Conservation (phyloP, 495 filamentous ascomycete species). For the Neurospora sp. region DNA sequence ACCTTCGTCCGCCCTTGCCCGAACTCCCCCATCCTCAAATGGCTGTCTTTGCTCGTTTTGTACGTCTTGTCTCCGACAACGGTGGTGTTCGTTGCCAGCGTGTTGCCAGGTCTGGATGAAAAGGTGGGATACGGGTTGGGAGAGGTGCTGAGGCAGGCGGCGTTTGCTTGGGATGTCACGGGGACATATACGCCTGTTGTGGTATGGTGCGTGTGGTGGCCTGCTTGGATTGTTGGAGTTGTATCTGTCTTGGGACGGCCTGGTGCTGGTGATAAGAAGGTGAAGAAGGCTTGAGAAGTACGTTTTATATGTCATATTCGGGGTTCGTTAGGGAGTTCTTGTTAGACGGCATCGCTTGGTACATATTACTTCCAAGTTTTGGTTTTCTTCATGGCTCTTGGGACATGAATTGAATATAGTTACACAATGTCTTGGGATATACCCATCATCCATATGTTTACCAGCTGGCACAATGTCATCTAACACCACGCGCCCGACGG, state of each 20-base stretch:
- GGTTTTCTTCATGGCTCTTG: background rate
- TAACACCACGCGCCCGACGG: background rate
- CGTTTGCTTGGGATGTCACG: slow-evolving; percentile 85
- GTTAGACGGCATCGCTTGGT: background rate
- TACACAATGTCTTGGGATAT: background rate
- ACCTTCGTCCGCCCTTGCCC: slow-evolving; percentile 54
- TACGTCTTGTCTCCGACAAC: slow-evolving; percentile 55
- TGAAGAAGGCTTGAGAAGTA: slow-evolving; percentile 21
- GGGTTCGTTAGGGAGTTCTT: background rate
- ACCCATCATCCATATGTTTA: background rate
- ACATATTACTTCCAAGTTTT: background rate
- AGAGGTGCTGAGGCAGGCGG: slow-evolving; percentile 59
- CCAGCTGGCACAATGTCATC: background rate
- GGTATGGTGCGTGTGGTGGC: slow-evolving; percentile 98
- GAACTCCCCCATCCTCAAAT: slow-evolving; percentile 14
- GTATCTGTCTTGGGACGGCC: slow-evolving; percentile 31
- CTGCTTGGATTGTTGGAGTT: slow-evolving; percentile 68
- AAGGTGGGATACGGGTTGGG: slow-evolving; percentile 22
- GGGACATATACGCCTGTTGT: slow-evolving; percentile 85
- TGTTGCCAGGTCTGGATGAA: slow-evolving; percentile 35
- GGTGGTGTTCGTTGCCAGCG: slow-evolving; percentile 45
- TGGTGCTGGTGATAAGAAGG: slow-evolving; percentile 7
- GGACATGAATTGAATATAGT: background rate
- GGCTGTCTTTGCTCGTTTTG: slow-evolving; percentile 28
- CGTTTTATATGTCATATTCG: background rate